phyloP scores from a whole-genome alignment of 306 rosid species.

The Gleditsia sinensis region DNA sequence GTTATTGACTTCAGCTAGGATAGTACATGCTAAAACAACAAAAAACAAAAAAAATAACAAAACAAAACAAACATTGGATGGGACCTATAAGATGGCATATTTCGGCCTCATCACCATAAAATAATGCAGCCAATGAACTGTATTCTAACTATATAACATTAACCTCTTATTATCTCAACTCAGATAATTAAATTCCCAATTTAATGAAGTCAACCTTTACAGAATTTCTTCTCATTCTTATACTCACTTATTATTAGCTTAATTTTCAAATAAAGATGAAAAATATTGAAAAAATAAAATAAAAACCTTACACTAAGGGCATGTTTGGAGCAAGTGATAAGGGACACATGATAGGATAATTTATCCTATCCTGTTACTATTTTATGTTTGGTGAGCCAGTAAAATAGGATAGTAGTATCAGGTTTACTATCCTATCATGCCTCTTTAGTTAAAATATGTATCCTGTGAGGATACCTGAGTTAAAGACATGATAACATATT shows the following conservation, averaged over 20 bases:
- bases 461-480: too few relatives aligned
- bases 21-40: neutral
- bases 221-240: neutral
- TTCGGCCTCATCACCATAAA: neutral
- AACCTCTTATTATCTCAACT: constrained; percentile 15
- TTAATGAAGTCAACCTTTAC: neutral
- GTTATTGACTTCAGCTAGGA: neutral
- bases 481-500: too few relatives aligned
- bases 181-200: neutral
- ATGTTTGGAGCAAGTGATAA: too few relatives aligned
- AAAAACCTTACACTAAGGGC: constrained; percentile 6
- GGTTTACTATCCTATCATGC: too few relatives aligned
- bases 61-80: neutral
- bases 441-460: too few relatives aligned
- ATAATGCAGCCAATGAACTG: neutral
- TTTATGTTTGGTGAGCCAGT: too few relatives aligned
- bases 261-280: neutral
- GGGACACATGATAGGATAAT: too few relatives aligned
- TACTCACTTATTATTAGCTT: neutral
- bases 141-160: neutral
- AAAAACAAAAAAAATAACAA: too few relatives aligned
- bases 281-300: neutral
- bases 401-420: too few relatives aligned
- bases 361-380: too few relatives aligned
- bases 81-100: neutral